phyloP scores from a whole-genome alignment of 768 basidiomycete genomes.

The Porpolomopsis calyptriformis region DNA sequence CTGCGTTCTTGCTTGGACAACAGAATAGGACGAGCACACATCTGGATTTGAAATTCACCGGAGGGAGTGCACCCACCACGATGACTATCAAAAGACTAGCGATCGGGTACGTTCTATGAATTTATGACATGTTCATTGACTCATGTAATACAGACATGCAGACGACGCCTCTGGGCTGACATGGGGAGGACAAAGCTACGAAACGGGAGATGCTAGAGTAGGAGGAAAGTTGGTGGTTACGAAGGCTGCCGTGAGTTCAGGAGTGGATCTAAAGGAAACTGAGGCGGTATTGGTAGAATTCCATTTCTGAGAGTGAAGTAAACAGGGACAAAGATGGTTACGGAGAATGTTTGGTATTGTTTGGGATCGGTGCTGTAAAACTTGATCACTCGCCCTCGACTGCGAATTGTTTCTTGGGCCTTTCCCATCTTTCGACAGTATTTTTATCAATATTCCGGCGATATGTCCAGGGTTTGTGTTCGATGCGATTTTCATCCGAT shows the following conservation, averaged over 20 bases:
- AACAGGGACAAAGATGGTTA: neutral
- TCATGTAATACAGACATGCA: slow-evolving; percentile 27
- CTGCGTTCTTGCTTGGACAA: slow-evolving; percentile 34
- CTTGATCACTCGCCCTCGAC: neutral
- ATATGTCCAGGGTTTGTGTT: neutral
- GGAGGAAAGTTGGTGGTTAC: slow-evolving; percentile 25
- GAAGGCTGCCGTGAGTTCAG: neutral
- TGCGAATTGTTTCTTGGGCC: neutral
- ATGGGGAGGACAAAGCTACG: slow-evolving; percentile 52
- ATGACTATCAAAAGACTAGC: slow-evolving; percentile 40
- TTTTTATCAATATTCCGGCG: neutral
- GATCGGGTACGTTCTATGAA: slow-evolving; percentile 26
- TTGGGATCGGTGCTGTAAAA: too few species aligned
- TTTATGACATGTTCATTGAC: neutral
- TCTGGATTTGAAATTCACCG: slow-evolving; percentile 31
- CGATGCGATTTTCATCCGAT: neutral
- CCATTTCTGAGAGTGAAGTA: too few species aligned
- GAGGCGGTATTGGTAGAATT: neutral
- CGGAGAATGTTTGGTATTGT: neutral
- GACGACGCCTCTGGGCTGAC: slow-evolving; percentile 40
- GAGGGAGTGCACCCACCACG: slow-evolving; percentile 15
- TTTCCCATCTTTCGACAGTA: neutral
- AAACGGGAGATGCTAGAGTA: slow-evolving; percentile 35
- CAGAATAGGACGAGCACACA: slow-evolving; percentile 31
- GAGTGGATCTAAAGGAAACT: neutral